Base-by-base conservation (phyloP, 495 filamentous ascomycete genomes). In the Polyplosphaeria fusca region DNA sequence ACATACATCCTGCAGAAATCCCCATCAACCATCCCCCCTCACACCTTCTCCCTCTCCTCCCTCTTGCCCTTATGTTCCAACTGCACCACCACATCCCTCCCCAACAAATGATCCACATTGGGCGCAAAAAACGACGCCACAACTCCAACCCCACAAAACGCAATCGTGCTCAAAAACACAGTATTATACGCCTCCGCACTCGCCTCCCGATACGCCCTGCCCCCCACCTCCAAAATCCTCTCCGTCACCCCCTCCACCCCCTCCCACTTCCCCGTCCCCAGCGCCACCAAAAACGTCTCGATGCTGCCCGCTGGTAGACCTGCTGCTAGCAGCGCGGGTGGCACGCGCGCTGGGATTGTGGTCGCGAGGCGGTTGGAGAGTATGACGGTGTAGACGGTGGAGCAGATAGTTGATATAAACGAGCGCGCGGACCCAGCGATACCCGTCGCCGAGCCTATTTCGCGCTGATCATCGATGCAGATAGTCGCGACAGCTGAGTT, bases 161-260 rank as follows among this genome's bases (percentile, higher is more conserved):
- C 58, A 25, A 61, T 55, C n/a, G 58, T 61, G 23, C 41, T 61
- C 58, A 61, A 23, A 24, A 61, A 61, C 0, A 61, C 58, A 1
- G 58, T 61, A 13, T 35, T 61, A 28, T 61, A 55, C 22, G 51
- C 58, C 16, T 18, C 20, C 13, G 58, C 27, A 23, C 27, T 61
- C 4, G 58, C 58, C 19, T 55, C 47, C 23, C 50, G 51, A 27
- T 55, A 61, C 24, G 58, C 58, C 14, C 51, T 19, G 14, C 48
- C 51, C 1, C 58, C 58, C 1, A 22, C 38, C 2, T 41, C 58
- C 44, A 49, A 42, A n/a, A 61, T 61, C 0, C 1, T 24, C 4
- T 47, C 48, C 3, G 48, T 60, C 11, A 60, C 27, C 1, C 56
- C 56, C 14, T 16, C 16, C 2, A 60, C 56, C 5, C 48, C 56